Evolutionary conservation across 1,139 yeast species (phyloP).

Genomic region (Scheffersomyces illinoinensis): DNA sequence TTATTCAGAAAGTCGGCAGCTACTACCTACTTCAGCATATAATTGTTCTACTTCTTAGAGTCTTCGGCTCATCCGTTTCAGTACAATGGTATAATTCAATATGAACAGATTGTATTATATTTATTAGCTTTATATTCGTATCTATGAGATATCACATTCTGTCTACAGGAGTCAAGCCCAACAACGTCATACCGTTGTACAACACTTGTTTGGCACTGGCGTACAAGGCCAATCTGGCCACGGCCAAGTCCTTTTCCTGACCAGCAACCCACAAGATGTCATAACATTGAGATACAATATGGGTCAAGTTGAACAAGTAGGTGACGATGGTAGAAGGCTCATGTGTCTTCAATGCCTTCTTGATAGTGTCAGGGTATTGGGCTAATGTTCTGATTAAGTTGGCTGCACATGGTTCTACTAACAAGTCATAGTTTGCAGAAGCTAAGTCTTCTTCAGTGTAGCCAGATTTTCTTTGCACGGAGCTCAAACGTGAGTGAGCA

Average conservation of each 20-base stretch:
- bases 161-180: conserved; percentile 96
- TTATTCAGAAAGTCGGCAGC: too few relatives aligned
- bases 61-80: not conserved
- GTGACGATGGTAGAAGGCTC: conserved; percentile 97
- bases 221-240: conserved; percentile 92
- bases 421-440: conserved; percentile 67
- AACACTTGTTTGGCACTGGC: conserved; percentile 88
- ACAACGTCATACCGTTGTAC: conserved; percentile 84
- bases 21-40: too few relatives aligned
- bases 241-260: conserved; percentile 83
- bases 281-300: conserved; percentile 92
- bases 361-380: conserved; percentile 89
- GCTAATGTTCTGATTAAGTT: conserved; percentile 76
- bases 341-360: conserved; percentile 78
- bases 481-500: conserved; percentile 96
- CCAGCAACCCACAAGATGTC: conserved; percentile 98
- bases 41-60: not conserved
- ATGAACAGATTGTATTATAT: not conserved
- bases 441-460: conserved; percentile 47
- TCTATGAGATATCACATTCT: conserved; percentile 62
- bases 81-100: not conserved
- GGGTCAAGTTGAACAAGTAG: conserved; percentile 87
- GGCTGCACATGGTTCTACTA: conserved; percentile 75
- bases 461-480: conserved; percentile 85
- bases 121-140: not conserved